phyloP scores from a whole-genome alignment of 495 filamentous ascomycete species.

The Aspergillus bertholletiae region DNA sequence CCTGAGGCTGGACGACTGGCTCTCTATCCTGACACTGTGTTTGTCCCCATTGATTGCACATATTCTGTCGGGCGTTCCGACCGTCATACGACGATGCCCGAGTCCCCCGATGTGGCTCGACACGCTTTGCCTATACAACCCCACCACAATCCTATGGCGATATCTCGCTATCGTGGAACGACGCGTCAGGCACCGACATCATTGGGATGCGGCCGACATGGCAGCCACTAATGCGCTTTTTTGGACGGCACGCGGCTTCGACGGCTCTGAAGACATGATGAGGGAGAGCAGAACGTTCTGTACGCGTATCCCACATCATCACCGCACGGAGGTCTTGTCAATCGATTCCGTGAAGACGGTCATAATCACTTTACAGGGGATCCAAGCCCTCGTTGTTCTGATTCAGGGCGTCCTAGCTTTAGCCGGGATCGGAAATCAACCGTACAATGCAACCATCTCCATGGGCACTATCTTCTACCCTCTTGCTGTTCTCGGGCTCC shows the following conservation, averaged over 20 bases:
- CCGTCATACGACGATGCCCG: neutral
- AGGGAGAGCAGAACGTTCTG: neutral
- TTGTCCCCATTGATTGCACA: neutral
- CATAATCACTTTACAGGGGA: neutral
- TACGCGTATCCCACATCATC: neutral
- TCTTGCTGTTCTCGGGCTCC: neutral
- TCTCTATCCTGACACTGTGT: neutral
- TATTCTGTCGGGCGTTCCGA: neutral
- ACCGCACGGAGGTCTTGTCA: neutral
- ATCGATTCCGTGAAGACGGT: neutral
- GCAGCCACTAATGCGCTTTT: neutral
- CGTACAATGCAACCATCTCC: neutral
- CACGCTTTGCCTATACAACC: neutral
- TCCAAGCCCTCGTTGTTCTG: neutral
- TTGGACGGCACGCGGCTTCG: neutral
- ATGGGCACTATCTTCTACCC: neutral
- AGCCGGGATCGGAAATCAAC: neutral
- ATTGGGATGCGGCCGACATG: neutral
- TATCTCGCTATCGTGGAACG: constrained; percentile 1
- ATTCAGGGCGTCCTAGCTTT: neutral
- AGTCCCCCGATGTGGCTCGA: neutral
- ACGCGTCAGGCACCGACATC: neutral
- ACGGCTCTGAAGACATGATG: constrained; percentile 1
- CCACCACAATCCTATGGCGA: constrained; percentile 1
- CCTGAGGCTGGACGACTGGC: neutral